These are phyloP conservation scores for Fusarium euwallaceae DNA, from an alignment of 2,329 filamentous ascomycete genomes.

Conservation along the genomic window DNA sequence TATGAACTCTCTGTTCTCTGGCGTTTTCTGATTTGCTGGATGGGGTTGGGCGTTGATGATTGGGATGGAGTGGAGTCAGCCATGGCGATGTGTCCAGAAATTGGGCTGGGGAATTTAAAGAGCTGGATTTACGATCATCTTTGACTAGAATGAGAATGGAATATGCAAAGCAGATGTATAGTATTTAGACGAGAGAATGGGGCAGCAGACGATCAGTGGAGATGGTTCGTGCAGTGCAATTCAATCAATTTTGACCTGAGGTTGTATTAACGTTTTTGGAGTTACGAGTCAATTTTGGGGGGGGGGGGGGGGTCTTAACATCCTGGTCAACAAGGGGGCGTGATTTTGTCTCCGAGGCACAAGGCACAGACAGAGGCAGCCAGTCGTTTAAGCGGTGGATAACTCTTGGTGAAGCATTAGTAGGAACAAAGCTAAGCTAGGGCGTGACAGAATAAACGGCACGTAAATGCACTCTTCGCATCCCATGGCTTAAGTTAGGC, in stretches of 20 bases:
- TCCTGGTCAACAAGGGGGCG: not conserved
- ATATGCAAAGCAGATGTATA: not conserved
- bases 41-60: not conserved
- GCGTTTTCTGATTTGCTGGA: not conserved
- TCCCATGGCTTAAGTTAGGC: not conserved
- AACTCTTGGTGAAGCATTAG: not conserved
- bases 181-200: not conserved
- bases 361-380: not conserved
- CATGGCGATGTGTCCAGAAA: not conserved
- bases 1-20: constrained; percentile 1
- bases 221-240: not conserved
- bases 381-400: not conserved
- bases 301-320: not conserved
- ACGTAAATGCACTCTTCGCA: not conserved
- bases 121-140: not conserved
- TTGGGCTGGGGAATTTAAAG: not conserved
- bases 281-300: too few relatives aligned
- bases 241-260: not conserved
- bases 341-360: not conserved
- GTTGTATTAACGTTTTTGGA: not conserved
- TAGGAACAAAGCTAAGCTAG: not conserved
- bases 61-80: not conserved
- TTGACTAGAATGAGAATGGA: not conserved
- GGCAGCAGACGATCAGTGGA: constrained; percentile 1
- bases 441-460: not conserved